A percentile compares a stretch with the other conserved stretches of the same genome.
Conservation (phyloP, 352 stramenopile species). For the Phytopythium boreale region DNA sequence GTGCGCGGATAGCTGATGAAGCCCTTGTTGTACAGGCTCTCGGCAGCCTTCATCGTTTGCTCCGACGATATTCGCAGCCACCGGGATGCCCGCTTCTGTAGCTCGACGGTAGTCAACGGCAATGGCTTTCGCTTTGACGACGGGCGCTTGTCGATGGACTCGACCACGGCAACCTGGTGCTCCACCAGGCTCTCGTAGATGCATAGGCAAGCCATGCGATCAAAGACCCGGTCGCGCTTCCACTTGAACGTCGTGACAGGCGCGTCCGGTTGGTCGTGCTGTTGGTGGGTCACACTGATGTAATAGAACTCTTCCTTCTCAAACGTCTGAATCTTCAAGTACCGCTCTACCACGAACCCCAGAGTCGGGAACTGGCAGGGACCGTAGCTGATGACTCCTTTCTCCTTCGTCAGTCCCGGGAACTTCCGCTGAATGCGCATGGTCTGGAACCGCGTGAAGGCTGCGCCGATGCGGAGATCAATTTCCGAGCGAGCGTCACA, state of each 20-base stretch:
- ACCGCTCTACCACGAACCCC: constrained; percentile 94
- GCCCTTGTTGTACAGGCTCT: constrained; percentile 97
- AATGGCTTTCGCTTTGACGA: constrained; percentile 95
- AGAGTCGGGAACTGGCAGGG: constrained; percentile 99
- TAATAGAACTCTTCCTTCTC: constrained; percentile 95
- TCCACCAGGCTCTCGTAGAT: constrained; percentile 90
- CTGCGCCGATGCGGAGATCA: constrained; percentile 92
- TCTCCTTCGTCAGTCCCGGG: constrained; percentile 64
- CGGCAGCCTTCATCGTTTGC: constrained; percentile 94
- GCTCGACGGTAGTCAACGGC: constrained; percentile 97
- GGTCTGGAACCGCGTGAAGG: constrained; percentile 96
- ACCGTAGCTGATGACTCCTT: constrained; percentile 96
- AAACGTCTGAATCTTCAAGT: constrained; percentile 96
- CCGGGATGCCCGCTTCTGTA: constrained; percentile 96
- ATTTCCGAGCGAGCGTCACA: constrained; percentile 94
- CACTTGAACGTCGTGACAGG: constrained; percentile 93
- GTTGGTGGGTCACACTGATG: constrained; percentile 88
- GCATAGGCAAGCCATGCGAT: constrained; percentile 90
- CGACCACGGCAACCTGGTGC: constrained; percentile 56
- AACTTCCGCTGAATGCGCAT: constrained; percentile 89
- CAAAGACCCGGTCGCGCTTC: constrained; percentile 94
- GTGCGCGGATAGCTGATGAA: constrained; percentile 99
- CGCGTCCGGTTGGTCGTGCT: constrained; percentile 37
- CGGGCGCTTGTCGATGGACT: constrained; percentile 63
- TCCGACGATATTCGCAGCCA: constrained; percentile 97